Base-by-base conservation (phyloP, 108 stramenopile genomes). In the Fistulifera pelliculosa region DNA sequence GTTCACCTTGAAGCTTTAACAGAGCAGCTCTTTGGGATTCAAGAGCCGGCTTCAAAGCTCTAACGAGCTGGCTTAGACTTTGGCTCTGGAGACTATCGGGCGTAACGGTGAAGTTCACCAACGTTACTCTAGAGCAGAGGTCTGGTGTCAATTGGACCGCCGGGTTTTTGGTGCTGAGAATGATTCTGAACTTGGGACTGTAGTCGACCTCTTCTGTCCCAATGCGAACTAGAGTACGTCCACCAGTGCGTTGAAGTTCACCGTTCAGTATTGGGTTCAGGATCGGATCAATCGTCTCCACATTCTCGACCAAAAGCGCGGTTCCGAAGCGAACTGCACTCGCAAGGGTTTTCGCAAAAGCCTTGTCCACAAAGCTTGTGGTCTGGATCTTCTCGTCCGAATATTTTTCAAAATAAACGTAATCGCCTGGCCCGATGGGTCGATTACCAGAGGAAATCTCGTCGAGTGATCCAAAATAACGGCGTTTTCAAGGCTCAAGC, bases 151-250 rank as follows among this genome's bases (percentile, higher is more conserved):
- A 70, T 25, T 78, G 81, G 18, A 94, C 94, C 7, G 83, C 83
- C 21, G 96, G 87, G 70, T 98, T 94, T 62, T 95, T 87, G 5
- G 95, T 94, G 21, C 79, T 75, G 31, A 99, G 67, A 49, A 97
- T 78, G 54, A 98, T 90, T 44, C 75, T 79, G 66, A 99, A 99
- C 53, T 85, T 80, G 21, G 96, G 96, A 53, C 85, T 87, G 69
- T 94, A 96, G 54, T 99, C 99, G 31, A 99, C 92, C 24, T 98
- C 96, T 53, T 97, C 95, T 21, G 86, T 87, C n/a, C 96, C 97
- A 61, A 99, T 79, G 39, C 94, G 73, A 18, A 99, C 88, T 16
- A 96, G 61, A 2, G 85, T 80, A n/a, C 96, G 75, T 8, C 96
- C 99, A 25, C 96, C 97, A 27, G 91, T 94, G 38, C 93, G 73